Base-by-base conservation (phyloP, 495 filamentous ascomycete species). In the Trichocladium antarcticum region DNA sequence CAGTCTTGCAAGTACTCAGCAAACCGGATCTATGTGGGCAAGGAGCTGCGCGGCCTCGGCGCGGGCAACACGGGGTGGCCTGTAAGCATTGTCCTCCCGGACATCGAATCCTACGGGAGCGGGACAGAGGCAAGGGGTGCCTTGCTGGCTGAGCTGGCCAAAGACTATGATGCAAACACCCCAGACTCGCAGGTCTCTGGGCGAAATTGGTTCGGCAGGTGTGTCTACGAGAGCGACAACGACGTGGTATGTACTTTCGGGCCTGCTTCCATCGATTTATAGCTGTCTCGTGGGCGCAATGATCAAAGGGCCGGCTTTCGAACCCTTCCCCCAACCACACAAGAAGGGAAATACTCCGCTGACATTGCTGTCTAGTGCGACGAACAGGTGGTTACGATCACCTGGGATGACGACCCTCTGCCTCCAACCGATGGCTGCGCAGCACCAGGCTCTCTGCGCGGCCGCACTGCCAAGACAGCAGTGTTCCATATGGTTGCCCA, bases 401-500 rank as follows among this genome's bases (percentile, higher is more conserved):
- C 74, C 2, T 97, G 92, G 89, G 81, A 88, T 32, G 80, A 84
- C 19, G 79, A 84, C 47, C 70, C 70, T 0, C 37, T 74, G 17
- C 45, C 42, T 3, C 19, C 9, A 3, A 21, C n/a, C 1, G 8
- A 21, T 17, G 22, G 20, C 6, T 7, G 19, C 22, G 14, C 42
- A 3, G 21, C 24, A 41, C 20, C 37, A 45, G 1, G 61, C 59
- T 22, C 40, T 48, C 1, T 63, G 17, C 56, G 56, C 11, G 70
- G 69, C 29, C 75, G 78, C 45, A 80, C 78, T 6, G 77, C 85
- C 11, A 97, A 96, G 65, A 88, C 81, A 14, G 92, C 93, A 0
- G 78, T 77, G 6, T 84, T 97, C 64, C 90, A 95, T 61, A 96
- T 97, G 92, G 81, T 89, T 19, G 89, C 89, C 5, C 83, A 85